Evolutionary conservation across 768 basidiomycete genomes (phyloP), one percentile per base, ranked within the genome.

Genomic region (Steccherinum ochraceum): DNA sequence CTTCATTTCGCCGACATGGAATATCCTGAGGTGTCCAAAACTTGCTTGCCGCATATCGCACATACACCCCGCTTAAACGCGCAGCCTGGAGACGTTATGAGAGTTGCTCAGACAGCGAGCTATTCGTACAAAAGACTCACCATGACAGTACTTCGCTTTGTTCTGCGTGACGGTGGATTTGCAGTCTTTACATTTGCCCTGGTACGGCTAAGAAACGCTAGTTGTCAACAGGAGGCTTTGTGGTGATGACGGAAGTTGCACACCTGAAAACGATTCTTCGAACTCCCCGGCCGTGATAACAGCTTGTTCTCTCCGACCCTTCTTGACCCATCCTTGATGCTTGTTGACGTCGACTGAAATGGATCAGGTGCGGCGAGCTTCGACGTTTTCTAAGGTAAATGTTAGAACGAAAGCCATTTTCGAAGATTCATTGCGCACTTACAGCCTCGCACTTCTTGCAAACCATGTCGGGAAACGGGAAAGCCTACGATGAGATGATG

Each of bases 321-420:
- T 55, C 90, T 78, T 24, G 83, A 79, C 45, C 89, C 89, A 16
- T 85, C 84, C 70, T 86, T 90, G 69, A 90, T 85, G 56, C 82
- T 80, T 46, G 70, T 69, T 2, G 86, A 83, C 43, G 84, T 84
- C 11, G 88, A 77, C 25, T 75, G 77, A 69, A 91, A 93, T 39
- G 90, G 90, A 70, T 93, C 90, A 44, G 90, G 91, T 2, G 90
- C 90, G 50, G 90, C 90, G 42, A 93, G 77, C 67, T 89, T 92
- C 51, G 89, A 91, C 49, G 90, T 79, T 90, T 93, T 93, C 89
- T 93, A 56, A 1, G 21, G 5, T 10, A 12, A 66, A 64, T 12
- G 63, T 61, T 60, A 56, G 66, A 11, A 5, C 41, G 10, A 18
- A 19, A 5, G 19, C n/a, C 41, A 43, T 16, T 7, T 35, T 35